Conservation (phyloP, 2,329 filamentous ascomycete genomes). For the Penicillium vulpinum region DNA sequence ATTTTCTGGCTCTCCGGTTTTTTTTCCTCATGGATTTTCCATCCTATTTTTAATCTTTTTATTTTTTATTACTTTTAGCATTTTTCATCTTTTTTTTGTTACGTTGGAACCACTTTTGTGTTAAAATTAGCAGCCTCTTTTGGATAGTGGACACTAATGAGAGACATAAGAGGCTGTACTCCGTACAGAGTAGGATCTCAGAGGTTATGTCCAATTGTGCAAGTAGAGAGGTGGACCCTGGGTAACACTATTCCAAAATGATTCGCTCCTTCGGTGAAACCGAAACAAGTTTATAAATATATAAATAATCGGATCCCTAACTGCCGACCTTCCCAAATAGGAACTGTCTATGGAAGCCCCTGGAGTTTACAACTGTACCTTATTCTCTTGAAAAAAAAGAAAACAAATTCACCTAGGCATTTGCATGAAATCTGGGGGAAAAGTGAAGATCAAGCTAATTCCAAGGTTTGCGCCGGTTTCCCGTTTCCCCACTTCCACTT, state of each 20-base stretch:
- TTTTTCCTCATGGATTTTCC: no score
- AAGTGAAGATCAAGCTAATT: no score
- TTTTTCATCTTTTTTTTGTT: neutral
- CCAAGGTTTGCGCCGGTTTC: neutral
- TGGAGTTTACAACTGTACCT: no score
- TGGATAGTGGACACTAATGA: neutral
- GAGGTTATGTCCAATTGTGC: neutral
- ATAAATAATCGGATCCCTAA: no score
- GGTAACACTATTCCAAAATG: neutral
- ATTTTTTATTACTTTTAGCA: no score
- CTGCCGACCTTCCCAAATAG: no score
- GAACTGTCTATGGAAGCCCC: neutral
- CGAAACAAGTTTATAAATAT: no score
- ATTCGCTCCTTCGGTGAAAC: neutral
- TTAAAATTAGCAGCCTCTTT: neutral
- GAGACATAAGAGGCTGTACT: neutral
- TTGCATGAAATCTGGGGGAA: constrained; percentile 5
- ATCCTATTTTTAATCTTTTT: neutral
- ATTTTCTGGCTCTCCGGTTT: neutral
- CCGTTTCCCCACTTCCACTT: neutral
- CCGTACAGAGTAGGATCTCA: no score
- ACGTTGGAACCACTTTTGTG: neutral
- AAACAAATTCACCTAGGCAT: neutral
- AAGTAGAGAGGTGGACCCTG: constrained; percentile 7
- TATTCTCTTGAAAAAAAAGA: neutral